These are phyloP conservation scores for Arabis hirsuta DNA, from an alignment of 345 rosid species.

Conservation along the genomic window DNA sequence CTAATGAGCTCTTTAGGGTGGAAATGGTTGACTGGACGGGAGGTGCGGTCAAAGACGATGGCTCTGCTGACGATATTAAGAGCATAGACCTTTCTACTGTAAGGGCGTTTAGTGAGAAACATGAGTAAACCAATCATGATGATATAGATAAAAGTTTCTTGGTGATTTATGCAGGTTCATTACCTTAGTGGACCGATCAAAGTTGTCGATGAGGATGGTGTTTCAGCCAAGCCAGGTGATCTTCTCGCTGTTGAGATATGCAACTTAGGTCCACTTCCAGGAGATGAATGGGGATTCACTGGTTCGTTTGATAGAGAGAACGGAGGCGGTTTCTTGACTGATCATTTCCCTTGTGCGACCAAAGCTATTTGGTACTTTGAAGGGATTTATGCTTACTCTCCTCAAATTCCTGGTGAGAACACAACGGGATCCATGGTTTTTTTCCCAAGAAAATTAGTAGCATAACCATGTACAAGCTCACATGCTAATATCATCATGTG, in stretches of 20 bases:
- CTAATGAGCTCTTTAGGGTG: constrained; percentile 60
- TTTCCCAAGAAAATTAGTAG: too few species aligned
- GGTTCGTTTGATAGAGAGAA: constrained; percentile 83
- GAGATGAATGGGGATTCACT: constrained; percentile 92
- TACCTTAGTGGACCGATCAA: constrained; percentile 81
- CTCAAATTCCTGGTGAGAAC: constrained; percentile 76
- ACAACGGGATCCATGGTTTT: neutral
- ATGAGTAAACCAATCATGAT: constrained; percentile 2
- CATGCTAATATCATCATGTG: constrained; percentile 13
- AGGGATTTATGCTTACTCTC: constrained; percentile 90
- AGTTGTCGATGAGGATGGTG: constrained; percentile 66
- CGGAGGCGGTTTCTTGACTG: constrained; percentile 89
- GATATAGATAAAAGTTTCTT: neutral
- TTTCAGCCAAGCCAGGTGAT: constrained; percentile 77
- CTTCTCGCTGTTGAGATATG: constrained; percentile 85
- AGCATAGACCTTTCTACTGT: constrained; percentile 59
- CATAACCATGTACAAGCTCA: neutral
- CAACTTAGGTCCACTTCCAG: constrained; percentile 84
- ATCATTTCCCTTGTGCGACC: constrained; percentile 85
- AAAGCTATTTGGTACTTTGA: constrained; percentile 97
- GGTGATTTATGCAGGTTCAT: constrained; percentile 58
- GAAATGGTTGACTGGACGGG: constrained; percentile 86
- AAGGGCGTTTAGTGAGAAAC: constrained; percentile 28
- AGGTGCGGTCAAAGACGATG: constrained; percentile 66
- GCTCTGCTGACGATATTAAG: constrained; percentile 62